Conservation (phyloP, 2,329 filamentous ascomycete genomes). For the Sporothrix protearum region DNA sequence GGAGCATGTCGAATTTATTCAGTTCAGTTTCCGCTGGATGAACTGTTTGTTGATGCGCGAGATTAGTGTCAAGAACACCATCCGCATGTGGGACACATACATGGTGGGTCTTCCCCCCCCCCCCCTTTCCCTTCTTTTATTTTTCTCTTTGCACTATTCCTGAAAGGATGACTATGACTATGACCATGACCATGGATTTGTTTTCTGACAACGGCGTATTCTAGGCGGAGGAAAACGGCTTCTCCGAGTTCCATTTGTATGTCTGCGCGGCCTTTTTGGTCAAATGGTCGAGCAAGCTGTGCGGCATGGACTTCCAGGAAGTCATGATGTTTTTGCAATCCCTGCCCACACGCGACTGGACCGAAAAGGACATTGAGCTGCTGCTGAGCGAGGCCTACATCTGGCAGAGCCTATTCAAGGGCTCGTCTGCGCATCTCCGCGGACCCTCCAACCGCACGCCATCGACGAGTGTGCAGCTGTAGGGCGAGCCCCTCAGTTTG, state of each 20-base stretch:
- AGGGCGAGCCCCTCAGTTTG: neutral
- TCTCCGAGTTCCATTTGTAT: conserved; percentile 97
- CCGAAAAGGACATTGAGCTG: conserved; percentile 95
- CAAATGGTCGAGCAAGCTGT: conserved; percentile 93
- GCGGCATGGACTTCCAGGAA: conserved; percentile 97
- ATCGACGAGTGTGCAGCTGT: conserved; percentile 43
- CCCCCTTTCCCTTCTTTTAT: neutral
- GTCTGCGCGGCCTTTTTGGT: conserved; percentile 97
- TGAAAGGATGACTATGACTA: neutral
- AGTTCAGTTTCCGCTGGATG: conserved; percentile 99
- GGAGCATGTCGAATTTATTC: conserved; percentile 95
- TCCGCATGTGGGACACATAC: conserved; percentile 99
- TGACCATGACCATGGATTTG: neutral
- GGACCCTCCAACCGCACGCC: conserved; percentile 41
- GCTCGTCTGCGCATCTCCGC: conserved; percentile 83
- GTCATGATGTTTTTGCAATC: conserved; percentile 99
- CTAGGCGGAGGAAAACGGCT: conserved; percentile 95
- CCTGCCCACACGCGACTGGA: conserved; percentile 89
- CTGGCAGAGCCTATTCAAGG: conserved; percentile 96
- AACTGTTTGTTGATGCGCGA: conserved; percentile 98
- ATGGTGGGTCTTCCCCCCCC: conserved; percentile 55
- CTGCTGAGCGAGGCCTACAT: conserved; percentile 95
- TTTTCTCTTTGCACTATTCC: neutral
- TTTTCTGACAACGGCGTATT: neutral
- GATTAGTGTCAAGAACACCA: conserved; percentile 92